These are phyloP conservation scores for Papiliotrema terrestris DNA, from an alignment of 1,284 basidiomycete species.

Conservation along the genomic window DNA sequence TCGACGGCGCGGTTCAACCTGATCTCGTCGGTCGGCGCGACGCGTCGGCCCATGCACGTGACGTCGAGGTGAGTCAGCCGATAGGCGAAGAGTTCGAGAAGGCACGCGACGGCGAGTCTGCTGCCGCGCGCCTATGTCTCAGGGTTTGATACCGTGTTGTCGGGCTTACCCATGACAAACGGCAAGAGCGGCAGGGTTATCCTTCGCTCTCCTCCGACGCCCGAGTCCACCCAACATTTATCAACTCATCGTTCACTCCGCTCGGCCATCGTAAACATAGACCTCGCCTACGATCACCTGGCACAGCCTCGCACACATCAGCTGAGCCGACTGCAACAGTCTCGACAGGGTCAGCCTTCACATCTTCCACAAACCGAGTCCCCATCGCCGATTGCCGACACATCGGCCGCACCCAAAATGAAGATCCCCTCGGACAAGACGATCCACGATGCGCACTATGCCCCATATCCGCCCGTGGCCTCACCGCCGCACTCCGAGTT, in stretches of 20 bases:
- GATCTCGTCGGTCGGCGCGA: background rate
- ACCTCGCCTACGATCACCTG: no score
- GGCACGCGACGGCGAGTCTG: no score
- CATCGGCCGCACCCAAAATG: slow-evolving; percentile 11
- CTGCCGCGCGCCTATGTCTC: no score
- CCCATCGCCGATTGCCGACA: no score
- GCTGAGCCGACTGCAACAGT: no score
- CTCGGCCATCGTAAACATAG: no score
- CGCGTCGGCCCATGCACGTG: background rate
- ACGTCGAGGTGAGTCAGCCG: background rate
- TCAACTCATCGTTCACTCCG: background rate
- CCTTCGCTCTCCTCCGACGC: background rate
- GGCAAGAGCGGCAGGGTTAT: background rate
- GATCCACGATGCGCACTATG: slow-evolving; percentile 21
- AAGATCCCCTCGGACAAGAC: slow-evolving; percentile 25
- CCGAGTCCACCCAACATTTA: background rate
- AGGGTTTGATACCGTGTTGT: no score
- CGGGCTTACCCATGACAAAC: background rate
- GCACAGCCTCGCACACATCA: no score
- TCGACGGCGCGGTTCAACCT: no score
- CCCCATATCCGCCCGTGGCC: slow-evolving; percentile 28
- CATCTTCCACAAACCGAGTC: no score
- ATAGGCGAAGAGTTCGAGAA: background rate
- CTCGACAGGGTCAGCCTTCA: no score
- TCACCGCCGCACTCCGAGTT: slow-evolving; percentile 10